Percentiles rank a stretch among this genome's conserved stretches.
phyloP scores from a whole-genome alignment of 2,329 filamentous ascomycete species.

The Alternaria metachromatica region DNA sequence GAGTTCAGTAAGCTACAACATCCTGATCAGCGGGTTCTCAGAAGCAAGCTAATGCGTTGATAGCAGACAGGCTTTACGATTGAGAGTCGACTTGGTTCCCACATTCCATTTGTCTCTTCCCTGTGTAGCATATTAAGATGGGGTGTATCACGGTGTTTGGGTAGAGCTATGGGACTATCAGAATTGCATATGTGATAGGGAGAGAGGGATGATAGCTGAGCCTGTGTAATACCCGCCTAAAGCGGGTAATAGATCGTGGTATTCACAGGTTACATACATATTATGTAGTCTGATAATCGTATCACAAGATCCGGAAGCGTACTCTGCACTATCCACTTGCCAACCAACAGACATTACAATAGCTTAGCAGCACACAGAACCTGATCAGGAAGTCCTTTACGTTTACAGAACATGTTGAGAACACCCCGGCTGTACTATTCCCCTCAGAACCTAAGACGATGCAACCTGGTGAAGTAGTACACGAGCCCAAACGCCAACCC shows the following conservation, averaged over 20 bases:
- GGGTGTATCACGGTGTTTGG: not conserved
- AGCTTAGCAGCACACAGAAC: not conserved
- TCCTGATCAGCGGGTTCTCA: not conserved
- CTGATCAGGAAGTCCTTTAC: not conserved
- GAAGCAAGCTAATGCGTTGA: not conserved
- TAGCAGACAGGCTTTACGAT: not conserved
- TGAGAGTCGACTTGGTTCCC: not conserved
- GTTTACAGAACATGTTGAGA: not conserved
- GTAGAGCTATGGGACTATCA: not conserved
- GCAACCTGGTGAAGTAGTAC: constrained; percentile 36
- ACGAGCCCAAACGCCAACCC: constrained; percentile 50
- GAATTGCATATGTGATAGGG: not conserved
- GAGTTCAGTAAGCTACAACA: not conserved
- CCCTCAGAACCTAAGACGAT: constrained; percentile 19
- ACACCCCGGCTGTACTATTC: not conserved
- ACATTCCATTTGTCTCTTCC: not conserved
- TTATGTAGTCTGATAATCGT: not conserved
- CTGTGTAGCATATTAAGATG: not conserved
- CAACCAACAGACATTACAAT: not conserved
- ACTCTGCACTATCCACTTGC: not conserved
- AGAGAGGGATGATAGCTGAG: not conserved
- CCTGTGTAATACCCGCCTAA: not conserved
- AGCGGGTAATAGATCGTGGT: constrained; percentile 4
- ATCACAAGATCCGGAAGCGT: not conserved
- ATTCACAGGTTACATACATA: not conserved